Base-by-base conservation (phyloP, 2,329 filamentous ascomycete species). In the Pseudogymnoascus sp. region DNA sequence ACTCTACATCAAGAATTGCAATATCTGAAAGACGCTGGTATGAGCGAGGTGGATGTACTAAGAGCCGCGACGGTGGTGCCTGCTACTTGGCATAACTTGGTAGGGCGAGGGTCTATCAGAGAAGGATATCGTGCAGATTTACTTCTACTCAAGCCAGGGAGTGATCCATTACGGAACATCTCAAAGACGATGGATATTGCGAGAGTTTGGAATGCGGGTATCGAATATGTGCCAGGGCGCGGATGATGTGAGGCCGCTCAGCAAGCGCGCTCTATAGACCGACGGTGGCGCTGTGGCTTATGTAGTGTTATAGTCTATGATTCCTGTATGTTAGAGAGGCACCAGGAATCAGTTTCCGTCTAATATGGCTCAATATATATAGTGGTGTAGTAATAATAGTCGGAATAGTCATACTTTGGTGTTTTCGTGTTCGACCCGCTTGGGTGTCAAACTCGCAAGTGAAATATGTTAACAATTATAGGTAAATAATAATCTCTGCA, bases 121-220 rank as follows among this genome's bases (percentile, higher is more conserved):
- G 45, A 59, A 9, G 61, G 61, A 28, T 60, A 62, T 16, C 16
- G 52, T 11, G 61, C 52, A 28, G 61, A 62, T 60, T 62, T 62
- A 40, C 25, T 62, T 38, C 9, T 62, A 18, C 49, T 62, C 16
- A 62, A 62, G 12, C 43, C 21, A 28, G 43, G 43, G 23, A 62
- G 61, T 25, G 33, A 62, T 43, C 61, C 61, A 38, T 16, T 60
- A 16, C 31, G 28, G 33, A 60, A 62, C 16, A 62, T 62, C 25
- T 40, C 61, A 25, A 60, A 60, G 14, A 62, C 61, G 18, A 60
- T 37, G 49, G 52, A 62, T 62, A 62, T 62, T 7, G 61, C 61
- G 33, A 62, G 49, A 23, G 61, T 62, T 37, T 62, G 61, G 61
- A 62, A 60, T 60, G 61, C 21, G 16, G 61, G 61, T 6, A 60